phyloP scores from a whole-genome alignment of 305 asterid species.

The Solanum chacoense region DNA sequence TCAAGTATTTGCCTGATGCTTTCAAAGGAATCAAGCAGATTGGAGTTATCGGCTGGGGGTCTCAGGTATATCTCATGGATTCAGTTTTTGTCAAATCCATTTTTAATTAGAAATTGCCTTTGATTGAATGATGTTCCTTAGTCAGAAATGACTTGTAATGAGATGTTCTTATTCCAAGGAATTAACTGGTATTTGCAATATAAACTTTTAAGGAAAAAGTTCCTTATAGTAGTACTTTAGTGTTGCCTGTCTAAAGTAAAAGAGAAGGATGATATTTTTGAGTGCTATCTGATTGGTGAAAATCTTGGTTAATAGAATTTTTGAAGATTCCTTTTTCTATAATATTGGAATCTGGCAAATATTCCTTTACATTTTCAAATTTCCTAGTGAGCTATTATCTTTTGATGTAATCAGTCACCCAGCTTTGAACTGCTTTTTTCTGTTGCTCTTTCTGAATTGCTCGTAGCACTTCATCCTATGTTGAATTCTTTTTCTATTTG shows the following conservation, averaged over 20 bases:
- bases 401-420: not conserved
- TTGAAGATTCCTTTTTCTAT: not conserved
- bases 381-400: not conserved
- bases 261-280: not conserved
- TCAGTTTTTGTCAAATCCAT: not conserved
- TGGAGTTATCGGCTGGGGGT: constrained; percentile 98
- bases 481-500: not conserved
- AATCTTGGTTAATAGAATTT: not conserved
- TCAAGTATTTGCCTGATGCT: constrained; percentile 70
- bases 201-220: not conserved
- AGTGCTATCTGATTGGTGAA: not conserved
- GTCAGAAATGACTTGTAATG: not conserved
- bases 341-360: not conserved
- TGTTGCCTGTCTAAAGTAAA: not conserved
- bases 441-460: not conserved
- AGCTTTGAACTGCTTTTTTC: not conserved
- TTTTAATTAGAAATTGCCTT: not conserved
- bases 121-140: not conserved
- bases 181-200: not conserved
- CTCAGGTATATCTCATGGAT: constrained; percentile 43
- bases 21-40: constrained; percentile 93
- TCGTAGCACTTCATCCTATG: not conserved
- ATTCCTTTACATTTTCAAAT: not conserved
- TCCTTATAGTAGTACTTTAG: not conserved
- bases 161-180: not conserved